These are phyloP conservation scores for Blastomyces silverae DNA, from an alignment of 2,329 filamentous ascomycete species.

Conservation along the genomic window DNA sequence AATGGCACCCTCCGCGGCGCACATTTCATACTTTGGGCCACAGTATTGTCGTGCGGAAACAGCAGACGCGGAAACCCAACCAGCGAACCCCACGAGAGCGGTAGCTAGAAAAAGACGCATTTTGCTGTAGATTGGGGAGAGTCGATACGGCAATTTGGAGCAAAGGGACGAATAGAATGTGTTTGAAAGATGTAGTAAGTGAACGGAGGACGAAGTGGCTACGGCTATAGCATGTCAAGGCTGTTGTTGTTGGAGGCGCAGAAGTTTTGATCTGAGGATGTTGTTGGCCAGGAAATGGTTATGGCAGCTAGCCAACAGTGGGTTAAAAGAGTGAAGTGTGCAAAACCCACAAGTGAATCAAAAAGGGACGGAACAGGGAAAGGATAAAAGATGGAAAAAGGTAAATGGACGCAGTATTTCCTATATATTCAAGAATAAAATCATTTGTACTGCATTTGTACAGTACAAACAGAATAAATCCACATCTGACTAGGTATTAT, in stretches of 20 bases:
- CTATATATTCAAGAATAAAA: background rate
- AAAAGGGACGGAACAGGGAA: background rate
- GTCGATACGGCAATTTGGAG: background rate
- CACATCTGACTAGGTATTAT: background rate
- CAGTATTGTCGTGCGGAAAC: constrained; percentile 19
- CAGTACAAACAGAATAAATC: background rate
- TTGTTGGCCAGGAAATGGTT: constrained; percentile 7
- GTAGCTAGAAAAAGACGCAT: background rate
- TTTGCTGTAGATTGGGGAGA: background rate
- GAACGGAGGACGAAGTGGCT: background rate
- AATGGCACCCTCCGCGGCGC: constrained; percentile 29
- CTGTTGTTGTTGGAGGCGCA: no score
- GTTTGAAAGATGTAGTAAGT: background rate
- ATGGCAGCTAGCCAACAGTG: background rate
- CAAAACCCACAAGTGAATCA: background rate
- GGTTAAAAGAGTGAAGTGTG: background rate
- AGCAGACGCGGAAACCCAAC: background rate
- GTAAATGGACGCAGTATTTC: background rate
- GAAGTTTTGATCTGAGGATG: background rate
- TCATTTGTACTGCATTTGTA: background rate
- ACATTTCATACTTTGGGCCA: constrained; percentile 27
- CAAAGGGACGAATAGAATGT: background rate
- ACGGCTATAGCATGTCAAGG: background rate
- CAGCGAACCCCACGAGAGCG: background rate
- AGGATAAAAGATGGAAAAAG: background rate